phyloP scores from a whole-genome alignment of 306 rosid genomes.

The Citrullus mucosospermus region DNA sequence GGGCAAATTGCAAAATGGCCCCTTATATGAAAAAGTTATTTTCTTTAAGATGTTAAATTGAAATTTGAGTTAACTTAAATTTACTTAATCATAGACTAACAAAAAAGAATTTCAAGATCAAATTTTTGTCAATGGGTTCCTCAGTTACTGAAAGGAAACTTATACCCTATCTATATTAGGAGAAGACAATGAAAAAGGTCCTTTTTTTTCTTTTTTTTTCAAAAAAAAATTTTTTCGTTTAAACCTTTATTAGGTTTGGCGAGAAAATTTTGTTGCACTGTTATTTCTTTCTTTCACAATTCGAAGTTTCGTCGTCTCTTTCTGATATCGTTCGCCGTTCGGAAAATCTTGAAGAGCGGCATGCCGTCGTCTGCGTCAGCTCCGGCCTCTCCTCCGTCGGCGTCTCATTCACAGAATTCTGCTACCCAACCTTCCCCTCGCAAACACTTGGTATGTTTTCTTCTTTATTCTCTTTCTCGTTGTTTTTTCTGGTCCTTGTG shows the following conservation, averaged over 20 bases:
- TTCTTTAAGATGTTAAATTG: not conserved
- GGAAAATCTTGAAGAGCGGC: not conserved
- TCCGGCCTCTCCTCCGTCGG: slow-evolving; percentile 24
- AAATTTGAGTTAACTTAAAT: not conserved
- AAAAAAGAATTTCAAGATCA: not conserved
- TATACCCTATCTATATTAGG: not conserved
- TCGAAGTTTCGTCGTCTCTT: not conserved
- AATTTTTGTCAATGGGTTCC: not conserved
- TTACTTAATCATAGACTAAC: not conserved
- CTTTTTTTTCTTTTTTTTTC: not conserved
- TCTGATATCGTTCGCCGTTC: not conserved
- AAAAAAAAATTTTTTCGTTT: not conserved
- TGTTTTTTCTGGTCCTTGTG: not conserved
- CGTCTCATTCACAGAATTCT: slow-evolving; percentile 31
- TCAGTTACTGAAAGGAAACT: not conserved
- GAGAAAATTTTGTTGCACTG: not conserved
- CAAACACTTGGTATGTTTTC: slow-evolving; percentile 27
- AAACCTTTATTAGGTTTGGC: not conserved
- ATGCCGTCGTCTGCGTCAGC: slow-evolving; percentile 27
- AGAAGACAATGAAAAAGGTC: not conserved
- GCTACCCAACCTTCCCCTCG: slow-evolving; percentile 20
- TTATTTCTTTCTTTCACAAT: not conserved
- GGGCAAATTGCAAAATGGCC: not conserved
- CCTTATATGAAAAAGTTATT: not conserved
- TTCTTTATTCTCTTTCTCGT: slow-evolving; percentile 9